Evolutionary conservation across 495 filamentous ascomycete genomes (phyloP), one percentile per base, ranked within the genome.

Genomic region (Filosporella fistucella): DNA sequence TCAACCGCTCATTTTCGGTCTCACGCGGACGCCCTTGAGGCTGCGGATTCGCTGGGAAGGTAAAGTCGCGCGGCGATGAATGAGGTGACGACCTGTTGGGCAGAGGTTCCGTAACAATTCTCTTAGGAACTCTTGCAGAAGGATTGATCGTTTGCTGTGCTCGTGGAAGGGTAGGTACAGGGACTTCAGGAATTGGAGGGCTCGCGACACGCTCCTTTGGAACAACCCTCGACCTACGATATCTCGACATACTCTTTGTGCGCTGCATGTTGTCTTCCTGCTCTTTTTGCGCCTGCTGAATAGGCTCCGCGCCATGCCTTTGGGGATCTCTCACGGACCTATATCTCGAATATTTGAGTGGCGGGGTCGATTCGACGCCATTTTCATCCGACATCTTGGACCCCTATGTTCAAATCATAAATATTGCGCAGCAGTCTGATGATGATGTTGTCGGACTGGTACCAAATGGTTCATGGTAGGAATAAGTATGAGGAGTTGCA

Each of bases 241-340:
- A 82, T 38, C 78, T 71, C 56, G 77, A 78, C 71, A 78, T 79
- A 59, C 76, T 80, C 40, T 72, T 71, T 48, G 70, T 64, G 18
- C 33, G 29, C 16, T 16, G 7, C 21, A 46, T 39, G 18, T 35
- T 17, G 25, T 29, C 24, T 13, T 43, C 22, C 25, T 30, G 4
- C 22, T 41, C 45, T 32, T 16, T 33, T 28, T 21, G 18, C 11
- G 17, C 23, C 9, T 29, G 23, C 24, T 45, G 41, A 14, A 35
- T 12, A 6, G 39, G 42, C 24, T 51, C 42, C 16, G 21, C 49
- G 16, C 38, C 33, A 18, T 53, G 49, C n/a, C n/a, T n/a, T n/a
- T n/a, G n/a, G n/a, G n/a, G n/a, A n/a, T n/a, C n/a, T 21, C 57
- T 44, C 23, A 60, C 57, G 22, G 45, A 51, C 49, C 47, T 40